Conservation (phyloP, 345 rosid genomes). For the Ceriops tagal region DNA sequence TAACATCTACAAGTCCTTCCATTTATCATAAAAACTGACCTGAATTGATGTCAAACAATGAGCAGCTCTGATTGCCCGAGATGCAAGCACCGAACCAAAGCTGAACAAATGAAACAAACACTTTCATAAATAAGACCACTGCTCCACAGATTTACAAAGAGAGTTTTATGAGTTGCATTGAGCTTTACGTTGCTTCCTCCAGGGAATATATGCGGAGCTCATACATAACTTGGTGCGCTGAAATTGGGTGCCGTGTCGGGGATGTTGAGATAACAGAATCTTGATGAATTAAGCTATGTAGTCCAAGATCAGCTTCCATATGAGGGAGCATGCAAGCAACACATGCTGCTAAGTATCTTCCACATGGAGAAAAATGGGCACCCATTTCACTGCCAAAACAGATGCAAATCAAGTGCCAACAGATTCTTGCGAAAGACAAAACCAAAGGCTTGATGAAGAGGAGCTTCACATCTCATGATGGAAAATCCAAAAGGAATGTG, state of each 20-base stretch:
- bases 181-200: conserved; percentile 84
- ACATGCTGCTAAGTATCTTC: conserved; percentile 94
- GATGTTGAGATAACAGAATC: conserved; percentile 79
- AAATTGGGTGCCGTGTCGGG: conserved; percentile 90
- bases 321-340: conserved; percentile 91
- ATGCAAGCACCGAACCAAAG: conserved; percentile 80
- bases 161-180: conserved; percentile 13
- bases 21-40: conserved; percentile 43
- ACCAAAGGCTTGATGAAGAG: background rate
- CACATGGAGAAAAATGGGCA: conserved; percentile 98
- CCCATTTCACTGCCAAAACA: conserved; percentile 91
- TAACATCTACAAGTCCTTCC: background rate
- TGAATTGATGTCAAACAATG: conserved; percentile 98
- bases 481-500: conserved; percentile 1
- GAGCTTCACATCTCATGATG: background rate
- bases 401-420: conserved; percentile 4
- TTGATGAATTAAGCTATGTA: conserved; percentile 59
- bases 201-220: conserved; percentile 97
- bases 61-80: conserved; percentile 91
- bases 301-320: conserved; percentile 69
- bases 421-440: conserved; percentile 1
- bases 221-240: conserved; percentile 88
- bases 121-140: conserved; percentile 13
- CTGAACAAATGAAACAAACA: conserved; percentile 38
- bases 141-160: conserved; percentile 1